Percentiles rank a stretch among this genome's conserved stretches.
Conservation (phyloP, 1,284 basidiomycete genomes). For the Gymnopus androsaceus region DNA sequence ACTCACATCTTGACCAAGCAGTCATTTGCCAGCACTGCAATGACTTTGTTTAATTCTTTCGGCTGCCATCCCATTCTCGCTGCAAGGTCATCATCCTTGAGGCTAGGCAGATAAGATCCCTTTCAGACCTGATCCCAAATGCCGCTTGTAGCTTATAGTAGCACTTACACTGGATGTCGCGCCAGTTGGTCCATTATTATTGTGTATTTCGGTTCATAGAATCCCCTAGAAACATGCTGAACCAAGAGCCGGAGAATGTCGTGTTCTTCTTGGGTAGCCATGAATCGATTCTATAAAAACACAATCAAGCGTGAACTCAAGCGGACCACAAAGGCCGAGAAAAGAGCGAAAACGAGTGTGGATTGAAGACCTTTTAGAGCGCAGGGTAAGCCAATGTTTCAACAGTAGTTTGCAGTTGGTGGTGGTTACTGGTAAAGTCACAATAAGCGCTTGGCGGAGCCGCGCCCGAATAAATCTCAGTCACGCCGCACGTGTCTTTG, state of each 20-base stretch:
- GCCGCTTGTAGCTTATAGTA: slow-evolving; percentile 26
- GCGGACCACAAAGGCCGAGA: not conserved
- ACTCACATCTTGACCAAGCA: slow-evolving; percentile 82
- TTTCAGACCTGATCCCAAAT: slow-evolving; percentile 19
- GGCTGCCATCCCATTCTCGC: slow-evolving; percentile 84
- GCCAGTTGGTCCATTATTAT: slow-evolving; percentile 93
- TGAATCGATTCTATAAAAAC: slow-evolving; percentile 28
- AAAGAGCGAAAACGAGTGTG: not conserved
- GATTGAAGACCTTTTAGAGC: too few species aligned
- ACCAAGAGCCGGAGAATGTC: slow-evolving; percentile 80
- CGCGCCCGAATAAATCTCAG: too few species aligned
- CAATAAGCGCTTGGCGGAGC: too few species aligned
- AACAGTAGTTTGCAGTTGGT: too few species aligned
- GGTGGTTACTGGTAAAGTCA: too few species aligned
- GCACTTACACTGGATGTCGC: slow-evolving; percentile 89
- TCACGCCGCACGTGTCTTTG: too few species aligned
- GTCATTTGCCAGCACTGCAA: slow-evolving; percentile 85
- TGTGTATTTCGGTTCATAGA: slow-evolving; percentile 92
- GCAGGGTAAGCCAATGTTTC: too few species aligned
- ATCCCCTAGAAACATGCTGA: slow-evolving; percentile 89
- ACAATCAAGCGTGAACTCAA: not conserved
- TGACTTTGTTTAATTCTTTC: slow-evolving; percentile 94
- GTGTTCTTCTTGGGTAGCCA: slow-evolving; percentile 75
- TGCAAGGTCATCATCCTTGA: slow-evolving; percentile 91
- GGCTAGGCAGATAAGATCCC: slow-evolving; percentile 45